phyloP scores from a whole-genome alignment of 257 asterid species.

The Paraleonurus japonicus region DNA sequence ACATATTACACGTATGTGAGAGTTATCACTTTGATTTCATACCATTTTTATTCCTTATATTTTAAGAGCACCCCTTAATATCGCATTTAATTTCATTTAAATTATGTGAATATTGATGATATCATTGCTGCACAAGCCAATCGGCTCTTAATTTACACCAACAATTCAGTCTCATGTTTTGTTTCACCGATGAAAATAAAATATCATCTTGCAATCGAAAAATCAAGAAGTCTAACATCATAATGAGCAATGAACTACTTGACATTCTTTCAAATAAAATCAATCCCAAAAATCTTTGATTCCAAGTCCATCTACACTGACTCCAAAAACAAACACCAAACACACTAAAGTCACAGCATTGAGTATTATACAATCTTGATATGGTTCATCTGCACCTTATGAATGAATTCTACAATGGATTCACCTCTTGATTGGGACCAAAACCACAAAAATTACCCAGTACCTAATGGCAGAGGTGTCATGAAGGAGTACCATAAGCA shows the following conservation, averaged over 20 bases:
- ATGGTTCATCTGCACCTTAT: slow-evolving; percentile 26
- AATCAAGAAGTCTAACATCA: background rate
- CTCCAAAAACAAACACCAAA: slow-evolving; percentile 24
- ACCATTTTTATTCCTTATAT: too few species aligned
- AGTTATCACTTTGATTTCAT: too few species aligned
- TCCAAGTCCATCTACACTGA: slow-evolving; percentile 17
- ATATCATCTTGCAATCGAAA: background rate
- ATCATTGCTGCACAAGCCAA: background rate
- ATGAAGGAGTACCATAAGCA: slow-evolving; percentile 29
- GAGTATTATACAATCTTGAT: slow-evolving; percentile 32
- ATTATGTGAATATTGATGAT: too few species aligned
- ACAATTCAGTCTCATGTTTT: too few species aligned
- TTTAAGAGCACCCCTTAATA: too few species aligned
- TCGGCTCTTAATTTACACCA: too few species aligned
- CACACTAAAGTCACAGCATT: slow-evolving; percentile 23
- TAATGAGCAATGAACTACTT: slow-evolving; percentile 23
- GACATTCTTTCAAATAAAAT: slow-evolving; percentile 21
- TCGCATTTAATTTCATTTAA: too few species aligned
- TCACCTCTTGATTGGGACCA: slow-evolving; percentile 19
- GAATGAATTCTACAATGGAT: slow-evolving; percentile 19
- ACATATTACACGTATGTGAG: too few species aligned
- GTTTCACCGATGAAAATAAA: too few species aligned
- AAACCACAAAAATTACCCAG: background rate
- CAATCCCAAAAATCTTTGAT: slow-evolving; percentile 14
- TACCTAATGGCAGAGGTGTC: slow-evolving; percentile 12